These are phyloP conservation scores for Anaeramoeba flamelloides DNA, from an alignment of 78 protist genomes.

Conservation along the genomic window DNA sequence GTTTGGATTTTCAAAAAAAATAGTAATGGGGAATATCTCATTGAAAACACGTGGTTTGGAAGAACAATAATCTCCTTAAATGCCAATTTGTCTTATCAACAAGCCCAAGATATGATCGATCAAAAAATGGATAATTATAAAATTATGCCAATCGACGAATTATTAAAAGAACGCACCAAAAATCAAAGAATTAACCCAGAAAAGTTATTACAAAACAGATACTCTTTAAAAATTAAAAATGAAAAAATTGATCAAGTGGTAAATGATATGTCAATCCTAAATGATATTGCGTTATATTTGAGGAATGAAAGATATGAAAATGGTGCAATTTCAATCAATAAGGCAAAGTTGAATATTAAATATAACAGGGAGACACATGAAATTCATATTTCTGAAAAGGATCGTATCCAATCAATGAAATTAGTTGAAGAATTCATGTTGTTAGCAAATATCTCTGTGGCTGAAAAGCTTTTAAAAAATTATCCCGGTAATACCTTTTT, in stretches of 20 bases:
- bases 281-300: constrained; percentile 37
- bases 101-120: constrained; percentile 39
- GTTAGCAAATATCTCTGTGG: constrained; percentile 71
- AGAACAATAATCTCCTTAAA: constrained; percentile 67
- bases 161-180: no score
- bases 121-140: neutral
- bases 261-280: constrained; percentile 7
- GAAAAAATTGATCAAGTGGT: constrained; percentile 7
- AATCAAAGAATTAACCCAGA: no score
- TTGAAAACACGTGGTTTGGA: constrained; percentile 33
- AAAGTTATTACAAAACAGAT: neutral
- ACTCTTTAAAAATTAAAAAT: neutral
- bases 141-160: no score
- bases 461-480: constrained; percentile 26
- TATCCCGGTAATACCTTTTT: constrained; percentile 55
- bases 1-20: neutral
- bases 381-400: constrained; percentile 1
- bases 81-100: constrained; percentile 50
- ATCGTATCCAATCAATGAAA: constrained; percentile 5
- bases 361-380: constrained; percentile 38
- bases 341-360: constrained; percentile 57
- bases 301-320: constrained; percentile 36
- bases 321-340: constrained; percentile 47
- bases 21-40: neutral
- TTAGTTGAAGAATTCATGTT: constrained; percentile 85